Evolutionary conservation across 306 rosid genomes (phyloP).

Genomic region (Neltuma alba): DNA sequence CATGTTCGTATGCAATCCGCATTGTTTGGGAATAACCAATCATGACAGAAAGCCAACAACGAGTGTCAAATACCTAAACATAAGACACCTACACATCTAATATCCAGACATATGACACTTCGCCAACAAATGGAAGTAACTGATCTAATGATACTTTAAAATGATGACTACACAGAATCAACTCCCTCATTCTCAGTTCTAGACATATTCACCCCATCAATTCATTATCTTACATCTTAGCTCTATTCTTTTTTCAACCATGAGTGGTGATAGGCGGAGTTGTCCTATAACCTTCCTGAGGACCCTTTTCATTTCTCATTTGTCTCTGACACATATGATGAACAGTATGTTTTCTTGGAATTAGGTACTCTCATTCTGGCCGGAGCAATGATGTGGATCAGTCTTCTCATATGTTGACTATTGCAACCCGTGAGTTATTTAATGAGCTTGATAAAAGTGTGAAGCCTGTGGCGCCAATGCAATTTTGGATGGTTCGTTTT

Average conservation of each 20-base stretch:
- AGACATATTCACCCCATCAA: background rate
- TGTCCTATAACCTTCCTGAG: constrained; percentile 8
- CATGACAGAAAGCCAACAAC: background rate
- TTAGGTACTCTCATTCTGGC: constrained; percentile 78
- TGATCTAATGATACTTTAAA: background rate
- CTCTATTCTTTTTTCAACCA: background rate
- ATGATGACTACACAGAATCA: background rate
- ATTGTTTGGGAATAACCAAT: background rate
- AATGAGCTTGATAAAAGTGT: constrained; percentile 87
- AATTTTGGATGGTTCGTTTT: constrained; percentile 90
- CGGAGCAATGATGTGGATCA: constrained; percentile 88
- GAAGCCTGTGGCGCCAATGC: constrained; percentile 98
- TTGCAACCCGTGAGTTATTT: constrained; percentile 91
- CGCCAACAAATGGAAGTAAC: background rate
- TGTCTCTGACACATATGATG: constrained; percentile 18
- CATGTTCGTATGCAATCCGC: background rate
- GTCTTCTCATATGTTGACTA: constrained; percentile 85
- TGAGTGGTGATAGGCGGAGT: background rate
- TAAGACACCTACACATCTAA: background rate
- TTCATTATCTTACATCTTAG: background rate
- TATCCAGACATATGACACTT: background rate
- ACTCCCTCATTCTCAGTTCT: background rate
- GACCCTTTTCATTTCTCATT: constrained; percentile 31
- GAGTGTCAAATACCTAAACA: background rate
- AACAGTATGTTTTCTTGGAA: constrained; percentile 38